phyloP scores from a whole-genome alignment of 495 filamentous ascomycete species.

The Bryoglossum gracile region DNA sequence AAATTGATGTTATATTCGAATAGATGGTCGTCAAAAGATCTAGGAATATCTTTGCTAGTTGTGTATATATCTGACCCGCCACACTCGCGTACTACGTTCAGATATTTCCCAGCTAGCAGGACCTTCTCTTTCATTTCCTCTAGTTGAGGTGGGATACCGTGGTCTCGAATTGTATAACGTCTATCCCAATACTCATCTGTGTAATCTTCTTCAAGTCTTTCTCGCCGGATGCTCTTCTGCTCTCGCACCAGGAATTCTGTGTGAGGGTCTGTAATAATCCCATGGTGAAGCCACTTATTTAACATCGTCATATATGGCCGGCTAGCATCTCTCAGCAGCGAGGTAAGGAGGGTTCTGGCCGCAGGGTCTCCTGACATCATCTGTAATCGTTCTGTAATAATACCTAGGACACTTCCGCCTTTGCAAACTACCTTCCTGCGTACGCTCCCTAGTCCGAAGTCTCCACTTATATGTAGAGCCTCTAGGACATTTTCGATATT shows the following conservation, averaged over 20 bases:
- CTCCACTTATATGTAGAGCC: constrained; percentile 67
- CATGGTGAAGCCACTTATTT: constrained; percentile 97
- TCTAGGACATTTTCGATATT: constrained; percentile 87
- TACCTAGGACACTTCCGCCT: constrained; percentile 78
- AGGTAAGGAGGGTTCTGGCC: constrained; percentile 70
- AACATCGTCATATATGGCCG: constrained; percentile 96
- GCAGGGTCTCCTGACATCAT: constrained; percentile 90
- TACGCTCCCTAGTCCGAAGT: constrained; percentile 67
- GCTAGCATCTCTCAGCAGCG: constrained; percentile 77
- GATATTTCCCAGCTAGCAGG: constrained; percentile 86
- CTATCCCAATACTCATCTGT: constrained; percentile 99
- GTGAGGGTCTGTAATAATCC: constrained; percentile 92
- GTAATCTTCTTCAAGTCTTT: constrained; percentile 89
- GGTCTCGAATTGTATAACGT: constrained; percentile 85
- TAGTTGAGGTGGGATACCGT: constrained; percentile 87
- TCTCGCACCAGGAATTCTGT: constrained; percentile 91
- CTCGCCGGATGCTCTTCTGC: constrained; percentile 87
- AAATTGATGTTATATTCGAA: constrained; percentile 89
- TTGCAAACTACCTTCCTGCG: constrained; percentile 87
- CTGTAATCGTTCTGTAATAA: constrained; percentile 76
- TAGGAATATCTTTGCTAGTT: constrained; percentile 74
- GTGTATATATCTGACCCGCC: constrained; percentile 88
- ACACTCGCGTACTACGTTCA: constrained; percentile 92
- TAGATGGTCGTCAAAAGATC: constrained; percentile 75
- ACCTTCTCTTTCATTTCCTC: constrained; percentile 91